Evolutionary conservation across 1,284 basidiomycete species (phyloP).

Genomic region (Cerioporus squamosus): DNA sequence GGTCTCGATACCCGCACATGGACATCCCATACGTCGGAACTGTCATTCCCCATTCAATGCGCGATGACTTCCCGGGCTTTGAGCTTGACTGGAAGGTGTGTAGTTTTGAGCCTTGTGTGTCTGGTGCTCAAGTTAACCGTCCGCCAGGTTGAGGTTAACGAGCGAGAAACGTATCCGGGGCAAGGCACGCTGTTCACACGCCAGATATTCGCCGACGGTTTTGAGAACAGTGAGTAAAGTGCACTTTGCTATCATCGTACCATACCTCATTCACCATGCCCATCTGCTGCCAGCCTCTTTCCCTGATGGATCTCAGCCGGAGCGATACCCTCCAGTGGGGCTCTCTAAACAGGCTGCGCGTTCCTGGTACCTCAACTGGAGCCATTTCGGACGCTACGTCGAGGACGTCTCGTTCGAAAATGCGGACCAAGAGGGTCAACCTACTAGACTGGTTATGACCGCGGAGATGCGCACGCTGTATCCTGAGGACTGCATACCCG

Average conservation of each 20-base stretch:
- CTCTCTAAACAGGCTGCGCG: not conserved
- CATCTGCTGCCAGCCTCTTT: no score
- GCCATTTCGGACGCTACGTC: slow-evolving; percentile 9
- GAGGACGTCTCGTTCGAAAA: slow-evolving; percentile 11
- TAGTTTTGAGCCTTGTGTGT: not conserved
- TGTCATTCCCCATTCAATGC: not conserved
- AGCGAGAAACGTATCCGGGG: not conserved
- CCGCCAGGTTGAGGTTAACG: no score
- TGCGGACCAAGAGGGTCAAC: not conserved
- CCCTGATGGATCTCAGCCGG: no score
- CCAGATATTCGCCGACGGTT: not conserved
- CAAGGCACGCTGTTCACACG: not conserved
- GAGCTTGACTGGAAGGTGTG: slow-evolving; percentile 12
- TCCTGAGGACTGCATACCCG: slow-evolving; percentile 7
- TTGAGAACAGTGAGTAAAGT: not conserved
- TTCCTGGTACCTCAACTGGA: not conserved
- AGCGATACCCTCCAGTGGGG: not conserved
- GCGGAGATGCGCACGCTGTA: slow-evolving; percentile 11
- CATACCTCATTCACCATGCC: no score
- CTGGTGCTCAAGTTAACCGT: no score
- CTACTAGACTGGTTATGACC: slow-evolving; percentile 5
- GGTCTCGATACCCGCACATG: not conserved
- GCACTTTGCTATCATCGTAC: not conserved
- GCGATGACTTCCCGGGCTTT: not conserved
- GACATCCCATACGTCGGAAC: not conserved